These are phyloP conservation scores for Boletus subluridellus DNA, from an alignment of 1,284 basidiomycete genomes.

Conservation along the genomic window DNA sequence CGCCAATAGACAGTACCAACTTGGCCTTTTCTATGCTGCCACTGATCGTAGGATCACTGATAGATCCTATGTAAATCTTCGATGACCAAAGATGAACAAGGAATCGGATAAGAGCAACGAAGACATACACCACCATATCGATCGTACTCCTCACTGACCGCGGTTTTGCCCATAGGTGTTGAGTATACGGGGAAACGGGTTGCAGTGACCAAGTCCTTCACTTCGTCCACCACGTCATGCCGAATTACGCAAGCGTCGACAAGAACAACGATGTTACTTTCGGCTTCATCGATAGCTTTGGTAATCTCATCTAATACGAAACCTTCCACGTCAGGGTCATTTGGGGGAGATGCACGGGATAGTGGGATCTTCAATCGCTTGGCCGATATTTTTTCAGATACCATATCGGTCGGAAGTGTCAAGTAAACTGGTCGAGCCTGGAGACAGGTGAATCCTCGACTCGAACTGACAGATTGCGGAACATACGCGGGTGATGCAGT, in stretches of 20 bases:
- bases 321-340: slow-evolving; percentile 59
- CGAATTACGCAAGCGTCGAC: slow-evolving; percentile 87
- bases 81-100: background rate
- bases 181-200: slow-evolving; percentile 78
- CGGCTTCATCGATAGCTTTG: slow-evolving; percentile 59
- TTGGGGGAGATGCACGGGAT: slow-evolving; percentile 46
- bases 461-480: background rate
- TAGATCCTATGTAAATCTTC: slow-evolving; percentile 78
- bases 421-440: slow-evolving; percentile 87
- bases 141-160: slow-evolving; percentile 73
- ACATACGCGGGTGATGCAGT: slow-evolving; percentile 63
- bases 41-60: slow-evolving; percentile 70
- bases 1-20: slow-evolving; percentile 80
- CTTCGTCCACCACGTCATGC: slow-evolving; percentile 69
- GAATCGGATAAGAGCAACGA: background rate
- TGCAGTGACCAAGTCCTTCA: slow-evolving; percentile 64
- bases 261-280: slow-evolving; percentile 70
- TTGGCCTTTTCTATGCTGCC: slow-evolving; percentile 80
- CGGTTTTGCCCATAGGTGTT: slow-evolving; percentile 88
- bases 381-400: slow-evolving; percentile 65
- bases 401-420: slow-evolving; percentile 83
- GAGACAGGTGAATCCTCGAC: background rate
- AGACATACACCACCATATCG: slow-evolving; percentile 80
- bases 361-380: slow-evolving; percentile 66
- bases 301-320: slow-evolving; percentile 76